Evolutionary conservation across 768 basidiomycete species (phyloP).

Genomic region (Amanita pseudoporphyria): DNA sequence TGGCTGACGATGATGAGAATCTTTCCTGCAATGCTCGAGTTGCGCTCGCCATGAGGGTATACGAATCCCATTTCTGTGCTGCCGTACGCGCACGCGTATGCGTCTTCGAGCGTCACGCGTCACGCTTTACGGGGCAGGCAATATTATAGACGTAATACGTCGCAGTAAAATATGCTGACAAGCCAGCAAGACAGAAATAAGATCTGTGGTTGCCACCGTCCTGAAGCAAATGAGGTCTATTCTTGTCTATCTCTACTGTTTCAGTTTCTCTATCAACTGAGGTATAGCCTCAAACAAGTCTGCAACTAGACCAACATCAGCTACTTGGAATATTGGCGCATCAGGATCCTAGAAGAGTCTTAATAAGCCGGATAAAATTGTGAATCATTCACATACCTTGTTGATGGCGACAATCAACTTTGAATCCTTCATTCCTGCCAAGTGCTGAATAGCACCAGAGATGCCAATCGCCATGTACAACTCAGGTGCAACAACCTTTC

Average conservation of each 20-base stretch:
- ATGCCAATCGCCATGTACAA: constrained; percentile 96
- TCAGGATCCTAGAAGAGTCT: constrained; percentile 66
- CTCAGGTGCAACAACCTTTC: constrained; percentile 96
- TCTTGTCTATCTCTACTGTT: constrained; percentile 24
- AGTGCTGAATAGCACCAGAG: constrained; percentile 96
- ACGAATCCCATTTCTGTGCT: background rate
- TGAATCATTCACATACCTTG: constrained; percentile 47
- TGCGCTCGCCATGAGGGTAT: constrained; percentile 2
- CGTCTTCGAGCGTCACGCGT: too few relatives aligned
- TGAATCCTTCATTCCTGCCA: constrained; percentile 99
- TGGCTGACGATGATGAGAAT: constrained; percentile 6
- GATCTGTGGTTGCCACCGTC: background rate
- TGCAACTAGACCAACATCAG: constrained; percentile 89
- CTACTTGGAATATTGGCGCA: constrained; percentile 98
- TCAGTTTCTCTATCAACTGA: constrained; percentile 80
- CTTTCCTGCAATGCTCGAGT: constrained; percentile 2
- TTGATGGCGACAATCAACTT: constrained; percentile 98
- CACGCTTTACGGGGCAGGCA: too few relatives aligned
- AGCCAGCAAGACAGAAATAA: too few relatives aligned
- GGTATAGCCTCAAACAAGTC: constrained; percentile 92
- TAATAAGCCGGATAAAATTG: background rate
- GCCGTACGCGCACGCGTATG: background rate
- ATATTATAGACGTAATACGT: too few relatives aligned
- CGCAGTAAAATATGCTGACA: too few relatives aligned
- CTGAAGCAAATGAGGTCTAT: background rate